Evolutionary conservation across 2,329 filamentous ascomycete species (phyloP).

Genomic region (Monosporascus sp.): DNA sequence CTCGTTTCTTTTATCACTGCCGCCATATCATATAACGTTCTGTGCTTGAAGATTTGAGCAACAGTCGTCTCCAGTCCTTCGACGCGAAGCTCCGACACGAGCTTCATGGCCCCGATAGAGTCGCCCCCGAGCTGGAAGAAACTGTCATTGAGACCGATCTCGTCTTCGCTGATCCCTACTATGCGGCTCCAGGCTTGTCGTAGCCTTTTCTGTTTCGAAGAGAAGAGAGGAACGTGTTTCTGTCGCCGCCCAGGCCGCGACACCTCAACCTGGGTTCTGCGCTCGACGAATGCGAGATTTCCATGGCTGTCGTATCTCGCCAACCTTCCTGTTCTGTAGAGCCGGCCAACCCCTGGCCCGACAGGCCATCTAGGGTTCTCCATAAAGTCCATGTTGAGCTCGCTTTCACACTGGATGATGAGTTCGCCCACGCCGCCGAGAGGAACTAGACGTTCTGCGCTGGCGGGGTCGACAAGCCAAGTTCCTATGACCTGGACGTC

Average conservation of each 20-base stretch:
- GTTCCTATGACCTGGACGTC: constrained; percentile 22
- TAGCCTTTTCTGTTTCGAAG: constrained; percentile 38
- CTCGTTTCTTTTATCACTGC: constrained; percentile 37
- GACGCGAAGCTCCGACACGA: constrained; percentile 49
- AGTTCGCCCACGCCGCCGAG: constrained; percentile 40
- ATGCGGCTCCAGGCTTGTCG: constrained; percentile 44
- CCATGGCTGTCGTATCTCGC: constrained; percentile 32
- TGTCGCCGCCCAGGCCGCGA: constrained; percentile 8
- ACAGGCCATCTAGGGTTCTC: constrained; percentile 25
- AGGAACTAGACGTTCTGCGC: constrained; percentile 32
- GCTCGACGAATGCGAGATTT: constrained; percentile 24
- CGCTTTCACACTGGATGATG: constrained; percentile 29
- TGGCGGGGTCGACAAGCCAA: constrained; percentile 36
- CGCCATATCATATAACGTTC: constrained; percentile 48
- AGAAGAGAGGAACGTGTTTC: constrained; percentile 33
- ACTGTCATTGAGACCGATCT: constrained; percentile 49
- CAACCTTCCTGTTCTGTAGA: constrained; percentile 37
- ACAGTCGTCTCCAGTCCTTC: constrained; percentile 46
- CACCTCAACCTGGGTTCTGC: constrained; percentile 8
- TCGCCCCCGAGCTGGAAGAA: constrained; percentile 59
- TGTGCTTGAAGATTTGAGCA: constrained; percentile 48
- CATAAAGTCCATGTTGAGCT: constrained; percentile 20
- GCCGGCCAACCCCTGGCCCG: constrained; percentile 12
- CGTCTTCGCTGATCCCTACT: constrained; percentile 36
- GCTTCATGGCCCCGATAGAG: constrained; percentile 56